phyloP scores from a whole-genome alignment of 495 filamentous ascomycete genomes.

The Hyaloscypha finlandica region DNA sequence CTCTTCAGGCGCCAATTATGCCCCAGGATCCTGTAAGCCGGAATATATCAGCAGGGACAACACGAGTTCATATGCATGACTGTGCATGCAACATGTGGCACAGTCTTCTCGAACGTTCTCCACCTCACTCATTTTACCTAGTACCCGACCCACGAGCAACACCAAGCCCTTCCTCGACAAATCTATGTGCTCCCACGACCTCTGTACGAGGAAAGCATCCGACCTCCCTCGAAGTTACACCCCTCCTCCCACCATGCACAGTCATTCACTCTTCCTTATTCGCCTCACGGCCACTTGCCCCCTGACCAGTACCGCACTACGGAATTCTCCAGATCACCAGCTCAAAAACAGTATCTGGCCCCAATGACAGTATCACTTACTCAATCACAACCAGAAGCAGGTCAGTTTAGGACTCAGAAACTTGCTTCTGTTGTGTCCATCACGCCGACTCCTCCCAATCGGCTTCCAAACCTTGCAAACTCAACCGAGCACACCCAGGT shows the following conservation, averaged over 20 bases:
- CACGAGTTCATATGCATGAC: neutral
- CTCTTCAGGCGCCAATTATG: neutral
- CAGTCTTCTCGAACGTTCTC: neutral
- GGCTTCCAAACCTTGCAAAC: too few species aligned
- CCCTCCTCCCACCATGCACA: neutral
- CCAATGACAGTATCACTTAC: too few species aligned
- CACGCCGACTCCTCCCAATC: neutral
- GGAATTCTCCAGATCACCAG: neutral
- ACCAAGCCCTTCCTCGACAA: too few species aligned
- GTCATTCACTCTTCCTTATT: neutral
- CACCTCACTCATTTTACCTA: neutral
- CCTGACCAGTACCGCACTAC: too few species aligned
- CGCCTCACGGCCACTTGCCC: too few species aligned
- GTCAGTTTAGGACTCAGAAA: neutral
- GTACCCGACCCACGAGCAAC: neutral
- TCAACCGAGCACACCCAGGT: neutral
- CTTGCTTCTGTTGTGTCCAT: neutral
- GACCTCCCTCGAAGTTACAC: too few species aligned
- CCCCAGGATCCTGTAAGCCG: neutral
- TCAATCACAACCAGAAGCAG: neutral
- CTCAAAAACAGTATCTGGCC: neutral
- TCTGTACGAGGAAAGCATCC: too few species aligned
- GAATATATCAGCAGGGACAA: neutral
- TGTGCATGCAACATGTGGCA: neutral
- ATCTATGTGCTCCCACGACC: too few species aligned